Evolutionary conservation across 768 basidiomycete genomes (phyloP).

Genomic region (Tylopilus subfusipes): DNA sequence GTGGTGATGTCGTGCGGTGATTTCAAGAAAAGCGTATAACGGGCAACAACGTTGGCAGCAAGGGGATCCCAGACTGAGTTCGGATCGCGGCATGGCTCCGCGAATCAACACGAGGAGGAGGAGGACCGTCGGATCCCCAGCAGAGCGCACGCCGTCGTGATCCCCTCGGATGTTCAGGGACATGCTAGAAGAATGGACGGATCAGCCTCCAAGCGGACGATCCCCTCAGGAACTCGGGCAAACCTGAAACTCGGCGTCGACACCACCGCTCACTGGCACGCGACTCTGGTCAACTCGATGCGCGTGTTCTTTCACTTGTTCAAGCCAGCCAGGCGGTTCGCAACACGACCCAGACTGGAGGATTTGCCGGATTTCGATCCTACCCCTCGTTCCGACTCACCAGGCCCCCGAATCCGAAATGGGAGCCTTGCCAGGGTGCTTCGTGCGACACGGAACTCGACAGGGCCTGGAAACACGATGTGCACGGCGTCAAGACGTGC

Average conservation of each 20-base stretch:
- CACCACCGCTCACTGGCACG: too few species aligned
- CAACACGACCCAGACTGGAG: not conserved
- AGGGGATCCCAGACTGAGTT: not conserved
- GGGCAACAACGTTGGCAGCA: not conserved
- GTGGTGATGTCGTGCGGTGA: slow-evolving; percentile 4
- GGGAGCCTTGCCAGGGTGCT: slow-evolving; percentile 43
- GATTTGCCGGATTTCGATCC: slow-evolving; percentile 16
- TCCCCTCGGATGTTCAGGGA: slow-evolving; percentile 15
- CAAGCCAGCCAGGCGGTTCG: slow-evolving; percentile 2
- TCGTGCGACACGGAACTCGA: slow-evolving; percentile 14
- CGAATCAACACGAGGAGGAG: slow-evolving; percentile 12
- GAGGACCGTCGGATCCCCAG: slow-evolving; percentile 13
- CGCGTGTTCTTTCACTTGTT: not conserved
- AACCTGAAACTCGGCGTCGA: too few species aligned
- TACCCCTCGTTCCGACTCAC: slow-evolving; percentile 25
- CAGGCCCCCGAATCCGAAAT: slow-evolving; percentile 38
- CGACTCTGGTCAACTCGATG: too few species aligned
- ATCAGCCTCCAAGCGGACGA: too few species aligned
- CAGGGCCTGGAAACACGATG: slow-evolving; percentile 31
- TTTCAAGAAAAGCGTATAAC: slow-evolving; percentile 5
- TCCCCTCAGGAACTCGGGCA: not conserved
- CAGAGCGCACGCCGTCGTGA: slow-evolving; percentile 2
- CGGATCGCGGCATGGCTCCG: slow-evolving; percentile 1
- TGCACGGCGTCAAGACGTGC: slow-evolving; percentile 40
- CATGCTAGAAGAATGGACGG: too few species aligned